Conservation (phyloP, 1,284 basidiomycete species). For the Mixia osmundae region DNA sequence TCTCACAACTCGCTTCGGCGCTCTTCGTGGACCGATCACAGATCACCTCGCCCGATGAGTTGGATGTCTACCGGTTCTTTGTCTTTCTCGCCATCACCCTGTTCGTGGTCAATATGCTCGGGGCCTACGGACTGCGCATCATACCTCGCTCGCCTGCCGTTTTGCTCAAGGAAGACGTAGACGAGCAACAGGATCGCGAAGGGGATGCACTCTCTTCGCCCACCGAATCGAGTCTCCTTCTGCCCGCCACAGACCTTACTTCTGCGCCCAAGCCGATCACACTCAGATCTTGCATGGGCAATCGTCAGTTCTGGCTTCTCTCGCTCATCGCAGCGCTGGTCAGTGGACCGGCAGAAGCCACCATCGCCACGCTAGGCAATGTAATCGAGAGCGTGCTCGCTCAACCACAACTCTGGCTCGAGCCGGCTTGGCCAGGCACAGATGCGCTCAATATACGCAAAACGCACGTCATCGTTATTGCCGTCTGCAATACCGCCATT, state of each 20-base stretch:
- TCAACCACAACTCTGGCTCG: too few species aligned
- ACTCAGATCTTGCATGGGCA: neutral
- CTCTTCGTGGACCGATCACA: slow-evolving; percentile 11
- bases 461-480: slow-evolving; percentile 13
- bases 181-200: slow-evolving; percentile 1
- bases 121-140: slow-evolving; percentile 9
- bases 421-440: slow-evolving; percentile 3
- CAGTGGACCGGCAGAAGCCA: slow-evolving; percentile 11
- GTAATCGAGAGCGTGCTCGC: slow-evolving; percentile 12
- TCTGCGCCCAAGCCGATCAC: neutral
- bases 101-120: slow-evolving; percentile 10
- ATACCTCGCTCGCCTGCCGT: too few species aligned
- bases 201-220: neutral
- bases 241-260: neutral
- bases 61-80: slow-evolving; percentile 13
- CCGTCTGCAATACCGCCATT: slow-evolving; percentile 12
- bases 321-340: neutral
- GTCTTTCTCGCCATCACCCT: slow-evolving; percentile 13
- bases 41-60: slow-evolving; percentile 7
- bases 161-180: slow-evolving; percentile 7
- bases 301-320: neutral
- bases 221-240: neutral
- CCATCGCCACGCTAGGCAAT: slow-evolving; percentile 12
- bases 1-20: slow-evolving; percentile 11
- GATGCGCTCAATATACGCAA: slow-evolving; percentile 8